Conservation (phyloP, 306 rosid species). For the Vachellia collinsii region DNA sequence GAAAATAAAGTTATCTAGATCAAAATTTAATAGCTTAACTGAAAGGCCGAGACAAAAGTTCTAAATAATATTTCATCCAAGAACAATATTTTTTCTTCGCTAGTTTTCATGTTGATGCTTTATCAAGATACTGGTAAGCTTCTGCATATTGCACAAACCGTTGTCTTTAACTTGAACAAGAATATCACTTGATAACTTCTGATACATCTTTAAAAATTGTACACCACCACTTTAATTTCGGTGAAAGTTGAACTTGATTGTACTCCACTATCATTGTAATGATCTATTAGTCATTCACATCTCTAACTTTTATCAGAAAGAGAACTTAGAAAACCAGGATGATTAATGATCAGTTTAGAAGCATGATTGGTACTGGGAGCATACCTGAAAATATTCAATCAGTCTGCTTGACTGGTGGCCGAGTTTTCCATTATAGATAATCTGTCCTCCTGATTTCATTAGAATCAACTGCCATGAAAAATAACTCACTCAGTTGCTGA, state of each 20-base stretch:
- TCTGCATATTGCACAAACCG: background rate
- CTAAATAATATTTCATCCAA: background rate
- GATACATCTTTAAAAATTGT: background rate
- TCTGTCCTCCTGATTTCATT: constrained; percentile 72
- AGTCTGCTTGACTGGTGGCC: constrained; percentile 65
- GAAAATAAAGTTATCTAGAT: constrained; percentile 36
- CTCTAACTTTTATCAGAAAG: constrained; percentile 2
- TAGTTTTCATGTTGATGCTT: background rate
- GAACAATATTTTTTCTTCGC: background rate
- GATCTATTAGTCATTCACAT: constrained; percentile 27
- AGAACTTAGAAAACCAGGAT: constrained; percentile 31
- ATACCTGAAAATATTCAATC: constrained; percentile 75
- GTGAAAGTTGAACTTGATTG: background rate
- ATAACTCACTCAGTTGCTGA: constrained; percentile 32
- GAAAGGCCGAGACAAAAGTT: constrained; percentile 26
- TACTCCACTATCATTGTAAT: background rate
- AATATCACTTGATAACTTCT: constrained; percentile 1
- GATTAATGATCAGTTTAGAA: constrained; percentile 24
- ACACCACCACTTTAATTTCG: background rate
- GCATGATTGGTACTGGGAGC: constrained; percentile 14
- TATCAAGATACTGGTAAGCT: background rate
- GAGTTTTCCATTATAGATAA: constrained; percentile 65
- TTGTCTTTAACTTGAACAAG: constrained; percentile 20
- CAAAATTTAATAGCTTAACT: constrained; percentile 24
- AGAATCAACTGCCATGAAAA: constrained; percentile 71